Conservation (phyloP, 306 rosid genomes). For the Cucurbita ficifolia region DNA sequence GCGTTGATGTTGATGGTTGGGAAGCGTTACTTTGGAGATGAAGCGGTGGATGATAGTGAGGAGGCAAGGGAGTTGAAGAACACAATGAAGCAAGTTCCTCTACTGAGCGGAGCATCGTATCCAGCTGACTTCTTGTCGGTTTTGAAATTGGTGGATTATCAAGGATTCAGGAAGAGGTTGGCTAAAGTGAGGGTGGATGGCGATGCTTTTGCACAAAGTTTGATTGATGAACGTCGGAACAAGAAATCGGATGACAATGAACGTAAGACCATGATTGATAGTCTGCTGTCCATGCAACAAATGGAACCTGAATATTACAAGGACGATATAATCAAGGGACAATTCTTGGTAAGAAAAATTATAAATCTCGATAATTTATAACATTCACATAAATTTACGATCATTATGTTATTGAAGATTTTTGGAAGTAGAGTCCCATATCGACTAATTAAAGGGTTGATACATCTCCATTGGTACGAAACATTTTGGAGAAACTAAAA, state of each 20-base stretch:
- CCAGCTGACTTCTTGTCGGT: constrained; percentile 11
- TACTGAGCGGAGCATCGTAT: not conserved
- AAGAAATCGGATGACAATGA: not conserved
- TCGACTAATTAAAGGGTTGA: too few species aligned
- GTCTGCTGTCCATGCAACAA: constrained; percentile 13
- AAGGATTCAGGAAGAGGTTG: constrained; percentile 13
- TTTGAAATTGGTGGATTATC: not conserved
- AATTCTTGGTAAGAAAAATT: constrained; percentile 13
- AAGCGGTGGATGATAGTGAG: not conserved
- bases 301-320: constrained; percentile 17
- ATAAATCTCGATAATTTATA: too few species aligned
- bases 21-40: constrained; percentile 8
- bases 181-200: constrained; percentile 3
- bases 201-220: constrained; percentile 9
- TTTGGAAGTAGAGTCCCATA: too few species aligned
- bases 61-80: constrained; percentile 9
- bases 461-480: too few species aligned
- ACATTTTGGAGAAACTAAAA: too few species aligned
- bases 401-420: too few species aligned
- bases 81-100: not conserved
- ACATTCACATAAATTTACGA: too few species aligned
- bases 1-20: constrained; percentile 14
- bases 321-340: constrained; percentile 15
- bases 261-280: constrained; percentile 13
- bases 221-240: constrained; percentile 11